Base-by-base conservation (phyloP, 2,329 filamentous ascomycete species). In the Ilyonectria destructans region DNA sequence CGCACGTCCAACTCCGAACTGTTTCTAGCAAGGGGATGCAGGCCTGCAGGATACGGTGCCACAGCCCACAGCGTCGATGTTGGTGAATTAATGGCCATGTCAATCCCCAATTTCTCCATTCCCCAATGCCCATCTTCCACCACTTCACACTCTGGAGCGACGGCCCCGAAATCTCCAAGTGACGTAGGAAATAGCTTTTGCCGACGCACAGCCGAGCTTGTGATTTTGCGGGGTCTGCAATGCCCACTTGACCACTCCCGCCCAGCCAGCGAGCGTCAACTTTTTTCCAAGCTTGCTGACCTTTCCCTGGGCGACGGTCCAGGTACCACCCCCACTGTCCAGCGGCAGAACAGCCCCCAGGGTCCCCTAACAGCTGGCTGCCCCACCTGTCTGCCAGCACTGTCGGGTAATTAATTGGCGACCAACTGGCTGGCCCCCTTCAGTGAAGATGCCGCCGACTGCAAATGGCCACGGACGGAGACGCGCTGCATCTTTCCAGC, bases 171-270 rank as follows among this genome's bases (percentile, higher is more conserved):
- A 8, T 7, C 17, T 8, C 40, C 8, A 58, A 69, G 75, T 77
- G 74, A 77, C 75, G 74, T 78, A 71, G 48, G 45, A 43, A 33
- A 61, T 71, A 26, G 58, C 63, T 60, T 79, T 85, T 85, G 79
- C 85, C 85, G 85, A 87, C 79, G 69, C 77, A 74, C 78, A 84
- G 82, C 85, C 85, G 85, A 87, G 86, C 86, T 87, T 87, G 85
- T 87, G 86, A 88, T 85, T 83, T 84, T 86, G 85, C 85, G 85
- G 85, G 85, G 85, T 76, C 73, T 40, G 31, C 29, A n/a, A n/a
- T 40, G 31, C 29, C 58, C 43, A 35, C 55, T 31, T 31, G 35
- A 31, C 37, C 56, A 49, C 49, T 51, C 45, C 23, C 57, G 31
- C 33, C 23, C 63, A 59, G 55, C 62, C 56, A 65, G 62, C 57